phyloP scores from a whole-genome alignment of 345 rosid species.

The Dovyalis caffra region DNA sequence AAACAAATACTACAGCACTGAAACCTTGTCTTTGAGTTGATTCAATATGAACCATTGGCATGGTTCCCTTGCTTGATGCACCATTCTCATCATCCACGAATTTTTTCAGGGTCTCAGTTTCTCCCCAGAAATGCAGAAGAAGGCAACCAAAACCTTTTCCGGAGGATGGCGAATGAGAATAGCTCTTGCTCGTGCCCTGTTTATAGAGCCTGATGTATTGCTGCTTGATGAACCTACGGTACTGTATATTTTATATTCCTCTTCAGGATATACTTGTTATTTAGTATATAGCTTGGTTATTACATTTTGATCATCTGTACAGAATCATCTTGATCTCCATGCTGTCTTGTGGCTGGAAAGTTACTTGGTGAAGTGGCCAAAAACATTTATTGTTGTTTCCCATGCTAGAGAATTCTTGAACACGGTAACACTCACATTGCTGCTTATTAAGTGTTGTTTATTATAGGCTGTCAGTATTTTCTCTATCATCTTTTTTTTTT shows the following conservation, averaged over 20 bases:
- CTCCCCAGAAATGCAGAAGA: slow-evolving; percentile 87
- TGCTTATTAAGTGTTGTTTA: background rate
- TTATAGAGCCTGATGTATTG: slow-evolving; percentile 91
- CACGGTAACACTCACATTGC: slow-evolving; percentile 47
- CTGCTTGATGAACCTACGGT: slow-evolving; percentile 99
- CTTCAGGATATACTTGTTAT: slow-evolving; percentile 9
- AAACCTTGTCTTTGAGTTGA: background rate
- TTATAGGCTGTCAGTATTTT: background rate
- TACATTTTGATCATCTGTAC: slow-evolving; percentile 25
- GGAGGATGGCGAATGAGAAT: slow-evolving; percentile 99
- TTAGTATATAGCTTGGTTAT: slow-evolving; percentile 9
- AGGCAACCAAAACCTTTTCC: slow-evolving; percentile 81
- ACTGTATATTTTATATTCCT: slow-evolving; percentile 17
- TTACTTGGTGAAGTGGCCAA: slow-evolving; percentile 95
- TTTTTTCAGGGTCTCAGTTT: slow-evolving; percentile 90
- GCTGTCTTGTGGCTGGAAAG: slow-evolving; percentile 97
- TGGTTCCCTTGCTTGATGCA: background rate
- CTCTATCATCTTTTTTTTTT: background rate
- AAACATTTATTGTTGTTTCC: slow-evolving; percentile 94
- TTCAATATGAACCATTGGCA: background rate
- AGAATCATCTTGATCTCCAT: slow-evolving; percentile 99
- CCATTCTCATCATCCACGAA: background rate
- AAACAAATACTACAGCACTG: background rate
- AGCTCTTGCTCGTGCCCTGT: slow-evolving; percentile 95
- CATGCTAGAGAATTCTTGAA: slow-evolving; percentile 98